phyloP scores from a whole-genome alignment of 2,329 filamentous ascomycete genomes.

The Aureobasidium sp. region DNA sequence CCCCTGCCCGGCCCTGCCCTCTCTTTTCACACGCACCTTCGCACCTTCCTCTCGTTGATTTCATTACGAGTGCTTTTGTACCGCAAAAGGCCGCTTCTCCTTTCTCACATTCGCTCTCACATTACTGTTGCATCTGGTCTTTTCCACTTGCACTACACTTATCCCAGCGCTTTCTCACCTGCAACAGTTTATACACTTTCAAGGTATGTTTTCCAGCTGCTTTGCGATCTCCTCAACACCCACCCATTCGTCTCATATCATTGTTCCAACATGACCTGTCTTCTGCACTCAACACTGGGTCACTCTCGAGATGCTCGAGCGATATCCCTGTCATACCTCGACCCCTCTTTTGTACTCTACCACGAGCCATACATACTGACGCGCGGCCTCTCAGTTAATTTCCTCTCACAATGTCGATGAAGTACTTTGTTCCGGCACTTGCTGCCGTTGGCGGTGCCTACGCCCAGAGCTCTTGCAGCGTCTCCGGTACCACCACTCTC shows the following conservation, averaged over 20 bases:
- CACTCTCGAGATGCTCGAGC: no score
- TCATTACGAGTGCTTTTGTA: background rate
- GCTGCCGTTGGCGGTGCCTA: slow-evolving; percentile 46
- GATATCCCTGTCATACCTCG: background rate
- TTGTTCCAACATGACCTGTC: background rate
- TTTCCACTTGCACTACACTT: slow-evolving; percentile 14
- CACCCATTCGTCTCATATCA: background rate
- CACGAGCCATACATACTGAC: background rate
- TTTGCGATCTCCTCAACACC: background rate
- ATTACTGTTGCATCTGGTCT: slow-evolving; percentile 14
- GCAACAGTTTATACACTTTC: slow-evolving; percentile 16
- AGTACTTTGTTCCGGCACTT: slow-evolving; percentile 51
- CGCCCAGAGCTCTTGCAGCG: slow-evolving; percentile 34
- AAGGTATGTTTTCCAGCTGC: slow-evolving; percentile 3
- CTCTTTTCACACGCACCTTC: slow-evolving; percentile 11
- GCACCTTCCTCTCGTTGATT: slow-evolving; percentile 14
- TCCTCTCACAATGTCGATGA: slow-evolving; percentile 43
- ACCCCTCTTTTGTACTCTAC: background rate
- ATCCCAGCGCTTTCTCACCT: slow-evolving; percentile 15
- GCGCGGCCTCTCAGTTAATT: slow-evolving; percentile 12
- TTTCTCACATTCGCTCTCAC: slow-evolving; percentile 14
- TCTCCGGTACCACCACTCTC: slow-evolving; percentile 48
- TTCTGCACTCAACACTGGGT: background rate
- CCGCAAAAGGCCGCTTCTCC: slow-evolving; percentile 11
- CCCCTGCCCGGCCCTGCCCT: slow-evolving; percentile 1